Evolutionary conservation across 2,329 filamentous ascomycete species (phyloP).

Genomic region (Hypoxylon sp.): DNA sequence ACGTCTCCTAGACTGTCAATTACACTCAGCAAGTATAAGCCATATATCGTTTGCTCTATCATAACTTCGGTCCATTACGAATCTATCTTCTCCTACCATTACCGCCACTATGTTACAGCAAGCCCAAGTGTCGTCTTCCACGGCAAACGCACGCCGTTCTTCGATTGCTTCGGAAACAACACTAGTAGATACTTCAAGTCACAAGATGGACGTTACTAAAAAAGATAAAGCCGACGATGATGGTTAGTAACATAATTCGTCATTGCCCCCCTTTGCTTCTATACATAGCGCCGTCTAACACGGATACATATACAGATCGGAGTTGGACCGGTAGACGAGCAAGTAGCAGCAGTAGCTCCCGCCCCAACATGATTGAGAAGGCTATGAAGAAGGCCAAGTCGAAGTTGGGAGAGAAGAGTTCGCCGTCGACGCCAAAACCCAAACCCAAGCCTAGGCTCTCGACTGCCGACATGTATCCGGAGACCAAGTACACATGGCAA

Average conservation of each 20-base stretch:
- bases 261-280: neutral
- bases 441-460: slow-evolving; percentile 15
- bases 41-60: neutral
- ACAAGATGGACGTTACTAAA: neutral
- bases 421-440: slow-evolving; percentile 16
- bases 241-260: slow-evolving; percentile 20
- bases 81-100: no score
- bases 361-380: slow-evolving; percentile 21
- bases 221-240: slow-evolving; percentile 14
- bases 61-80: no score
- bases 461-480: slow-evolving; percentile 25
- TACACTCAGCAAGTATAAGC: no score
- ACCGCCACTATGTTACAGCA: slow-evolving; percentile 13
- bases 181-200: slow-evolving; percentile 20
- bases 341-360: slow-evolving; percentile 3
- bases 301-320: slow-evolving; percentile 13
- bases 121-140: neutral
- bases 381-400: slow-evolving; percentile 35
- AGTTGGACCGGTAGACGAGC: slow-evolving; percentile 10
- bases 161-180: slow-evolving; percentile 37
- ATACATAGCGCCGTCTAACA: neutral
- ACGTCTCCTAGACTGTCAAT: no score
- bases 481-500: slow-evolving; percentile 25
- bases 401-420: slow-evolving; percentile 28
- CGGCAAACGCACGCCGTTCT: slow-evolving; percentile 15